These are phyloP conservation scores for Fusarium bactridioides DNA, from an alignment of 2,329 filamentous ascomycete genomes.

Conservation along the genomic window DNA sequence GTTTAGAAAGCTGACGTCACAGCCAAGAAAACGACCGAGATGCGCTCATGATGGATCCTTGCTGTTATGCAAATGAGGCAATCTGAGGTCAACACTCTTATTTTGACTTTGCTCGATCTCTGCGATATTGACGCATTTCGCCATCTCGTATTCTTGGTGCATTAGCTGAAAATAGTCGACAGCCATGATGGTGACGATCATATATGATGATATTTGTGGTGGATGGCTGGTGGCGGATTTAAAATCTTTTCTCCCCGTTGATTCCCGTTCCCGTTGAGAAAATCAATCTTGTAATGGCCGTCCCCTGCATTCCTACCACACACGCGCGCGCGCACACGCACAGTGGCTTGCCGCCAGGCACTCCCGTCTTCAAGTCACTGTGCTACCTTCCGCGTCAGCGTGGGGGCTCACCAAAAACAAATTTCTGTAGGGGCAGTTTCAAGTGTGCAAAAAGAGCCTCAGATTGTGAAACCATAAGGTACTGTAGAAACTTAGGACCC, in stretches of 20 bases:
- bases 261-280: neutral
- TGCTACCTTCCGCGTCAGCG: conserved; percentile 12
- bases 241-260: conserved; percentile 3
- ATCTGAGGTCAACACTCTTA: conserved; percentile 6
- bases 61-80: conserved; percentile 8
- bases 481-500: neutral
- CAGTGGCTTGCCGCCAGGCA: conserved; percentile 28
- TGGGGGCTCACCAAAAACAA: conserved; percentile 7
- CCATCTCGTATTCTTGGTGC: conserved; percentile 13
- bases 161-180: neutral
- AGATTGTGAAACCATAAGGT: conserved; percentile 25
- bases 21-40: conserved; percentile 15
- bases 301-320: conserved; percentile 35
- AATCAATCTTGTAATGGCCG: conserved; percentile 3
- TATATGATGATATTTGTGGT: neutral
- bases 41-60: conserved; percentile 10
- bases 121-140: neutral
- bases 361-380: conserved; percentile 14
- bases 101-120: conserved; percentile 7
- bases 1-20: conserved; percentile 36
- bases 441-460: conserved; percentile 18
- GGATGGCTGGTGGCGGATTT: neutral
- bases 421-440: conserved; percentile 5
- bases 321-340: neutral
- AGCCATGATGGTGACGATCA: conserved; percentile 3